Percentiles rank a stretch among this genome's conserved stretches.
These are phyloP conservation scores for Daedaleopsis nitida DNA, from an alignment of 768 basidiomycete species.

Conservation along the genomic window DNA sequence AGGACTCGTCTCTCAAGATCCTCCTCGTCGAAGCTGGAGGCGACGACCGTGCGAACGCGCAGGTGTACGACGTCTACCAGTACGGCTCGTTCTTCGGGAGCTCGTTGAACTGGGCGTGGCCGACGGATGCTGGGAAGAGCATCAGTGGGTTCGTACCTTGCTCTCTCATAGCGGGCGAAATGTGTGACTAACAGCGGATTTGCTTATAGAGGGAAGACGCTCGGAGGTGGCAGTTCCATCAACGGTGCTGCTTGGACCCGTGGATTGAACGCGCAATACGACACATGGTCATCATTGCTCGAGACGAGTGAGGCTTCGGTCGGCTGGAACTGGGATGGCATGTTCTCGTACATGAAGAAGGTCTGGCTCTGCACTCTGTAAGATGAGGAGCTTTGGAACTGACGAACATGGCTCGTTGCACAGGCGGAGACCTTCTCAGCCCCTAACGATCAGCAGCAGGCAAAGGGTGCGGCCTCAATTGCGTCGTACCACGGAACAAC, in stretches of 20 bases:
- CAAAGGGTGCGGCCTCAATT: conserved; percentile 47
- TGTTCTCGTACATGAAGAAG: conserved; percentile 27
- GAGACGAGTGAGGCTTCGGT: background rate
- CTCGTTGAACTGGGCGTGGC: conserved; percentile 35
- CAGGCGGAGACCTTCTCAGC: conserved; percentile 52
- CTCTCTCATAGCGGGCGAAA: background rate
- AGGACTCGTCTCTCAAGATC: conserved; percentile 8
- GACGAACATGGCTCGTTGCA: background rate
- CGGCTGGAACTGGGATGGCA: conserved; percentile 28
- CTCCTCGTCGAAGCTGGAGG: conserved; percentile 21
- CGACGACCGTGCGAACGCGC: conserved; percentile 46
- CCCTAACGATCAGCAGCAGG: conserved; percentile 45
- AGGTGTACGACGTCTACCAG: conserved; percentile 47
- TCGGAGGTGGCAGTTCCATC: conserved; percentile 34
- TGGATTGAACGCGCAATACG: conserved; percentile 1
- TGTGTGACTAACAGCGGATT: too few relatives aligned
- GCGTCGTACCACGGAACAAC: conserved; percentile 51
- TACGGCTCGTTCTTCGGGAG: conserved; percentile 45
- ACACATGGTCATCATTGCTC: conserved; percentile 21
- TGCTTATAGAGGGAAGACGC: conserved; percentile 44
- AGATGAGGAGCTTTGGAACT: background rate
- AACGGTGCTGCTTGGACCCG: conserved; percentile 1
- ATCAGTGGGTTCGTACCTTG: conserved; percentile 33
- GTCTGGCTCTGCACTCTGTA: background rate
- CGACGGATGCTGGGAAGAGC: background rate